Base-by-base conservation (phyloP, 1,284 basidiomycete species). In the Earliella scabrosa region DNA sequence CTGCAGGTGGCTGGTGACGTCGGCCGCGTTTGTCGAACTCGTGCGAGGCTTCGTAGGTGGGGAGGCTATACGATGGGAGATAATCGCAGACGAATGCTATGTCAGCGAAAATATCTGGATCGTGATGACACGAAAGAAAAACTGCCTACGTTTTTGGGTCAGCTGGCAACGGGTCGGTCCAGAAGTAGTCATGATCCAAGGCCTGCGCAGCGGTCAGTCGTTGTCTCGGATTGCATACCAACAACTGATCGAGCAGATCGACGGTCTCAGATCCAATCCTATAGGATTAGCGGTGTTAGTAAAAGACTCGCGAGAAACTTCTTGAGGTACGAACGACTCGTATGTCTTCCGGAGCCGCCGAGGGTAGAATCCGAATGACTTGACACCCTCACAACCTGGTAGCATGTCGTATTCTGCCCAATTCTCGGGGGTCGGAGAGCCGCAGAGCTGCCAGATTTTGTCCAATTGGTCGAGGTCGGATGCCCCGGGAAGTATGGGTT, bases 111-210 rank as follows among this genome's bases (percentile, higher is more conserved):
- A 20, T 39, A 20, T 39, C 36, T 20, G n/a, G n/a, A n/a, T n/a
- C n/a, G n/a, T n/a, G n/a, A 39, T 18, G n/a, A 39, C 35, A 38
- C 36, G 18, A 16, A 4, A 39, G 32, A 45, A 43, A 40, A 14
- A 14, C 46, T 20, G 77, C 86, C 62, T 62, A 93, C 93, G 83
- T 83, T 70, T 87, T 89, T 0, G 91, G 87, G 73, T 91, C 88
- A n/a, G 91, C 92, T 14, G 93, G 88, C 27, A 92, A 66, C 0
- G 93, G 93, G 60, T 92, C 87, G 0, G 86, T 88, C 91, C 92
- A 96, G 73, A 97, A 97, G 75, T 97, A 97, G 48, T 94, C 87
- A 68, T 97, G 95, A 59, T 90, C 86, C 61, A 97, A 84, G 3
- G 93, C 92, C 66, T 95, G 86, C 21, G 85, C 74, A 9, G 97